phyloP scores from a whole-genome alignment of 176 grass and related monocot species.

The Aegilops sharonensis region DNA sequence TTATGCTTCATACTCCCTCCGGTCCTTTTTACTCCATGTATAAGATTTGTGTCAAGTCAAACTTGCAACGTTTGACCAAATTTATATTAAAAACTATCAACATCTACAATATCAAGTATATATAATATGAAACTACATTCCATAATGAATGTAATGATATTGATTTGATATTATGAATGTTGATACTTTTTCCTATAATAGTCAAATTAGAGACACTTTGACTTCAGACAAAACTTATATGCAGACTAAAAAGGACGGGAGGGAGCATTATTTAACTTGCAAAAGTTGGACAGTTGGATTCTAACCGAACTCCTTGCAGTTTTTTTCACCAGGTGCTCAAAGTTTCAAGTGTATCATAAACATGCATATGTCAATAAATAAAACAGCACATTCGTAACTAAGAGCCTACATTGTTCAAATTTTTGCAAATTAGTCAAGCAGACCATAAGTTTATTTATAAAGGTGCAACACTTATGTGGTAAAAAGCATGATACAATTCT shows the following conservation, averaged over 20 bases:
- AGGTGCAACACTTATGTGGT: not conserved
- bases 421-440: not conserved
- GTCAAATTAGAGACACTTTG: no score
- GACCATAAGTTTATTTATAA: conserved; percentile 5
- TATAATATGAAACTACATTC: no score
- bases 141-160: no score
- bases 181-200: no score
- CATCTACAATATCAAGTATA: no score
- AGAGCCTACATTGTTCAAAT: not conserved
- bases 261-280: not conserved
- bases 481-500: not conserved
- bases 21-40: no score
- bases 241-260: no score
- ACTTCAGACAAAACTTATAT: no score
- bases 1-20: not conserved
- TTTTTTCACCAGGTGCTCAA: not conserved
- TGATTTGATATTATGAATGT: no score
- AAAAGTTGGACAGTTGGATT: not conserved
- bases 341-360: conserved; percentile 5
- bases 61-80: no score
- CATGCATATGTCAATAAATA: not conserved
- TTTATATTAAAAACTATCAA: no score
- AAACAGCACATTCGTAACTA: not conserved
- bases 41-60: no score
- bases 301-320: not conserved